Evolutionary conservation across 768 basidiomycete genomes (phyloP), one percentile per base, ranked within the genome.

Genomic region (Tricholomella constricta): DNA sequence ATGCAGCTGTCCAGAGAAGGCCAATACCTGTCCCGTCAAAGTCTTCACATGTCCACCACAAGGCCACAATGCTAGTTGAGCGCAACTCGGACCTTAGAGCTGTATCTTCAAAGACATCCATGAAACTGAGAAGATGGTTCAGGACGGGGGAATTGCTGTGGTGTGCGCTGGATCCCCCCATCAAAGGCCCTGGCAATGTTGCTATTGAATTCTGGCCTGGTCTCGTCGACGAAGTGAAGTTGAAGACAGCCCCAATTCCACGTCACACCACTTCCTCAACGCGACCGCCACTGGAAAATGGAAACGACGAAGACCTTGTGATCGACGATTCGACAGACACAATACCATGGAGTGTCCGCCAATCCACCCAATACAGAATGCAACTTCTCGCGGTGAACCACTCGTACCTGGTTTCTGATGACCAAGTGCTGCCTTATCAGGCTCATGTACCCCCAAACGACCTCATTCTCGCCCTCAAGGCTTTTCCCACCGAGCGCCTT

Each of bases 121-220:
- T 77, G 60, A 69, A 75, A 43, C 63, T 83, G 22, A 77, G 77
- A 46, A 75, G 86, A 48, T 84, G 79, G 80, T 86, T 80, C 62
- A 78, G 91, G 54, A 77, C 80, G 12, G 82, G 82, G 29, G 91
- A 91, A 67, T 64, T 90, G 31, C 71, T 91, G 9, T 91, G 89
- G 87, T 86, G 83, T 49, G 75, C 77, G 9, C 69, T 91, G 27
- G 66, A 73, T 34, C 65, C 72, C 8, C 74, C 84, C 0, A 84
- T 90, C 34, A 57, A 64, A 2, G 76, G 76, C 1, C 63, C 71
- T 1, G 62, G 66, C 3, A 72, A 71, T 15, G 73, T 78, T 44
- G 61, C 60, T n/a, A 87, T 93, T 56, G 62, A 68, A 22, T 86
- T 82, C 61, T 93, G 91, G 91, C 90, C 90, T 1, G 88, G 80